Conservation (phyloP, 768 basidiomycete genomes). For the Pholiota molesta region DNA sequence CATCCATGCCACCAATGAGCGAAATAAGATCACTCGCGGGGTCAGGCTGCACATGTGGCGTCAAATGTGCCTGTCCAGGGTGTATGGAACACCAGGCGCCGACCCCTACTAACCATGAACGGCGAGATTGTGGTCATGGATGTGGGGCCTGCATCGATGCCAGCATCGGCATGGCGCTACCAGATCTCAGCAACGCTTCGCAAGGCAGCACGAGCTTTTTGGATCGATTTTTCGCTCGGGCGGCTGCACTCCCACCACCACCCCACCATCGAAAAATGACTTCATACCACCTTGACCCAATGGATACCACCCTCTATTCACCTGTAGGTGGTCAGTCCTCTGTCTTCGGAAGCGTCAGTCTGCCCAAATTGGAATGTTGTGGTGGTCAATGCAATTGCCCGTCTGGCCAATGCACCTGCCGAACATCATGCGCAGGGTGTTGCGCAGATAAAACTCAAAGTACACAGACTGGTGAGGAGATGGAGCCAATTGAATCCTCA, state of each 20-base stretch:
- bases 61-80: slow-evolving; percentile 71
- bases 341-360: slow-evolving; percentile 51
- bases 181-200: slow-evolving; percentile 21
- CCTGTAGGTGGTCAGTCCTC: slow-evolving; percentile 25
- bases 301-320: slow-evolving; percentile 44
- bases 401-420: slow-evolving; percentile 54
- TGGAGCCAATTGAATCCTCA: not conserved
- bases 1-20: slow-evolving; percentile 63
- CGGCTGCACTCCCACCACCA: slow-evolving; percentile 68
- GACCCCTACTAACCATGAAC: slow-evolving; percentile 47
- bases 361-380: slow-evolving; percentile 73
- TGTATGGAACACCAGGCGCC: slow-evolving; percentile 70
- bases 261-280: slow-evolving; percentile 44
- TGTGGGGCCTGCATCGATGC: slow-evolving; percentile 70
- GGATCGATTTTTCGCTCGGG: slow-evolving; percentile 67
- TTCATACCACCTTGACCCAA: slow-evolving; percentile 44
- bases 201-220: slow-evolving; percentile 35
- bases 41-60: slow-evolving; percentile 74
- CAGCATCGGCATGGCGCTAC: slow-evolving; percentile 46
- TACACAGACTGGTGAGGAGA: not conserved
- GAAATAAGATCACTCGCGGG: slow-evolving; percentile 61
- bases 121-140: slow-evolving; percentile 49
- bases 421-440: slow-evolving; percentile 57
- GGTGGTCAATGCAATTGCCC: slow-evolving; percentile 64
- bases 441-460: slow-evolving; percentile 34